Percentiles rank a stretch among this genome's conserved stretches.
phyloP scores from a whole-genome alignment of 2,329 filamentous ascomycete species.

The Rugonectria rugulosa region DNA sequence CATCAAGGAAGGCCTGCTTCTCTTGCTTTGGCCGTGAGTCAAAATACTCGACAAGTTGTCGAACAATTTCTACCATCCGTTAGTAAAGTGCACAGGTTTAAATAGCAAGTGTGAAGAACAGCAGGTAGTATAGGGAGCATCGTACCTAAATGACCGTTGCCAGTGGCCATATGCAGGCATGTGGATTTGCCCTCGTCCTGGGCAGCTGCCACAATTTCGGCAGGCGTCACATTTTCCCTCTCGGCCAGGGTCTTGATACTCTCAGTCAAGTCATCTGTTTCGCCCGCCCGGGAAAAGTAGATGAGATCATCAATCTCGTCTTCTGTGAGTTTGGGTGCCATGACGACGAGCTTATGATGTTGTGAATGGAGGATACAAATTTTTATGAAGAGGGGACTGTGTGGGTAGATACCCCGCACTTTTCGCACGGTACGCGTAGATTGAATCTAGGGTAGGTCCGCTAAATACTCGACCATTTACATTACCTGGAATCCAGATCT shows the following conservation, averaged over 20 bases:
- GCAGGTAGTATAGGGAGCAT: too few relatives aligned
- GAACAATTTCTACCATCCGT: slow-evolving; percentile 59
- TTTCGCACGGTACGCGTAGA: slow-evolving; percentile 45
- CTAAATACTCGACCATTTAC: not conserved
- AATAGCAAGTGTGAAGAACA: too few relatives aligned
- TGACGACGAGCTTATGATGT: slow-evolving; percentile 36
- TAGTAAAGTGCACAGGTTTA: too few relatives aligned
- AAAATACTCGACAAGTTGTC: slow-evolving; percentile 53
- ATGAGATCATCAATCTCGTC: slow-evolving; percentile 92
- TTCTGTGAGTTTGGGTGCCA: slow-evolving; percentile 67
- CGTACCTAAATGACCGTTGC: slow-evolving; percentile 85
- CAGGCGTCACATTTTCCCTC: slow-evolving; percentile 65
- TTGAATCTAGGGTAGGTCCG: slow-evolving; percentile 33
- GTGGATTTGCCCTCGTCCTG: slow-evolving; percentile 81
- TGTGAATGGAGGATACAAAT: slow-evolving; percentile 37
- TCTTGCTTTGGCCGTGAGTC: slow-evolving; percentile 48
- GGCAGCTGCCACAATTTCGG: slow-evolving; percentile 73
- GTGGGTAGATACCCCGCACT: slow-evolving; percentile 42
- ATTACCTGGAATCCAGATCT: not conserved
- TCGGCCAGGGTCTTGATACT: slow-evolving; percentile 66
- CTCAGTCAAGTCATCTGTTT: slow-evolving; percentile 71
- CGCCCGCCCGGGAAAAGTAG: slow-evolving; percentile 83
- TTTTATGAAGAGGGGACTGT: slow-evolving; percentile 49
- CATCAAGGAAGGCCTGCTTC: slow-evolving; percentile 66
- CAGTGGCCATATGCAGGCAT: slow-evolving; percentile 89